Base-by-base conservation (phyloP, 169 alveolate genomes). In the Cryptosporidium viatorum region DNA sequence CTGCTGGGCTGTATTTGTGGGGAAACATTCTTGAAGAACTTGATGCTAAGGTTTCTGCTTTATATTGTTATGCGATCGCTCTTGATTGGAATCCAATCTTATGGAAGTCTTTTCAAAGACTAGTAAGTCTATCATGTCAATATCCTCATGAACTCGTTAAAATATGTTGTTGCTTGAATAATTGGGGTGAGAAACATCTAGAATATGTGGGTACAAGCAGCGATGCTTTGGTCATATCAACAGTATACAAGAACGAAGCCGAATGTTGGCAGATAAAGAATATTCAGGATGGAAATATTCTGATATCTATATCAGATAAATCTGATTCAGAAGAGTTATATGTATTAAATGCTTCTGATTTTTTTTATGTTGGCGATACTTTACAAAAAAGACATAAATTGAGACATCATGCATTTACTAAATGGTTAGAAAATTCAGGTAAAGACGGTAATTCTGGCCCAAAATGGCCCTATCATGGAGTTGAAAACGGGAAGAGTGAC, bases 21-120 rank as follows among this genome's bases (percentile, higher is more conserved):
- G 89, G 89, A 14, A 80, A 80, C 50, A 45, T 80, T 26, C 48
- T 80, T 26, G 89, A 80, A 48, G 80, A 62, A 23, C 69, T 80
- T 18, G 89, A 80, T 59, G 35, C 59, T 18, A 80, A 80, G 37
- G 29, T 80, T 23, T 69, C 89, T 43, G 89, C 89, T n/a, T 48
- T 80, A 21, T 80, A 80, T 48, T 80, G 89, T 43, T 80, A 80
- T 62, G 89, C 75, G 21, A 62, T 80, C 1, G 60, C 89, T 18
- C 52, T 80, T 21, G 89, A 80, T 62, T 80, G 89, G 89, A 80
- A 80, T 41, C 89, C 89, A 35, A 39, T 80, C 12, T 65, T 80
- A 16, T 80, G 89, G 89, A 65, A 43, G 21, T 37, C 89, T 26
- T 65, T 62, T 62, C 69, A 80, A 65, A 59, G 80, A 31, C 35